A percentile compares a stretch with the other conserved stretches of the same genome.
These are phyloP conservation scores for Cryphonectria radicalis DNA, from an alignment of 2,329 filamentous ascomycete genomes.

Conservation along the genomic window DNA sequence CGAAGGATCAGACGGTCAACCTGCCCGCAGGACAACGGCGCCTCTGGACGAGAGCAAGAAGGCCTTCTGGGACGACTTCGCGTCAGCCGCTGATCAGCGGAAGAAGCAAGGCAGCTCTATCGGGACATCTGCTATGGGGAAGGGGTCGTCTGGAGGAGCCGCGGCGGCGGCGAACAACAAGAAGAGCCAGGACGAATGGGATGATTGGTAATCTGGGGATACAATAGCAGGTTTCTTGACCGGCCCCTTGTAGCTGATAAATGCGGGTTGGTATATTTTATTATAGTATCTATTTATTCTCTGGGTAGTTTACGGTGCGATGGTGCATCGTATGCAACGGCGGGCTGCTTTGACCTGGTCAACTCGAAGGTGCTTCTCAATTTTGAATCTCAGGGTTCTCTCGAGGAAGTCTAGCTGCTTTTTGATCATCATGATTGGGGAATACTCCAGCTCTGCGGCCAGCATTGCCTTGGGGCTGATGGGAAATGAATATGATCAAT, in stretches of 20 bases:
- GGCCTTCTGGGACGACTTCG: constrained; percentile 93
- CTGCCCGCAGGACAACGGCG: constrained; percentile 34
- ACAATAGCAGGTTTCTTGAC: not conserved
- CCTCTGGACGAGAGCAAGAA: constrained; percentile 68
- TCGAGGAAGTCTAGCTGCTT: not conserved
- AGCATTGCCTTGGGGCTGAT: not conserved
- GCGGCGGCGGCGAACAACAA: constrained; percentile 42
- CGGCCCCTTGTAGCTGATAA: not conserved
- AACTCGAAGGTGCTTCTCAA: not conserved
- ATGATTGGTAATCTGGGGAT: constrained; percentile 57
- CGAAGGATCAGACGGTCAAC: constrained; percentile 63
- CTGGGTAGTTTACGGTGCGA: not conserved
- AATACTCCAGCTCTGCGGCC: not conserved
- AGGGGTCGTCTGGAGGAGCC: constrained; percentile 45
- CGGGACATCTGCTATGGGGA: constrained; percentile 64
- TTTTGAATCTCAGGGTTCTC: not conserved
- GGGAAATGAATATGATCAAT: not conserved
- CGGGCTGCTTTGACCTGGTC: not conserved
- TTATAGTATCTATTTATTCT: constrained; percentile 1
- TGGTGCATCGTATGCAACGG: not conserved
- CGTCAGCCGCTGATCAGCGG: constrained; percentile 65
- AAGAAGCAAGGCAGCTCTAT: constrained; percentile 52
- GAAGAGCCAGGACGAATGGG: constrained; percentile 65
- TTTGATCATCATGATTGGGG: not conserved
- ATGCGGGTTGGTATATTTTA: not conserved